These are phyloP conservation scores for Ramularia collo-cygni DNA, from an alignment of 2,329 filamentous ascomycete species.

Conservation along the genomic window DNA sequence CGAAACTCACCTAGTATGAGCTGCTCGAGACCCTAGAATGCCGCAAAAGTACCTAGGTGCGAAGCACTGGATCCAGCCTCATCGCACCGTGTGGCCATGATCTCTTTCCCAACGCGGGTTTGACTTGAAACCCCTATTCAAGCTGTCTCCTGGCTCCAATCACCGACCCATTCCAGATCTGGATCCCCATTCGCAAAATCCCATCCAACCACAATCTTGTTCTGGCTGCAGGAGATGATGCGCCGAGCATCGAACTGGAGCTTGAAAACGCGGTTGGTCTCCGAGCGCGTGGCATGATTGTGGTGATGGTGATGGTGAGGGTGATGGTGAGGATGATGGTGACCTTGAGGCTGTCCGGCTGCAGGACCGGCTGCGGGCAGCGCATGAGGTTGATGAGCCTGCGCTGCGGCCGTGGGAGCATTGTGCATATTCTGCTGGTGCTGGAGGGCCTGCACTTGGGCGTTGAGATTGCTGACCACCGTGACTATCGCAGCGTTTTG, in stretches of 20 bases:
- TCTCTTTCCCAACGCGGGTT: too few relatives aligned
- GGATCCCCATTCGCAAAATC: constrained; percentile 87
- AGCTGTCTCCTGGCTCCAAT: constrained; percentile 28
- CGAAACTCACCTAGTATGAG: too few relatives aligned
- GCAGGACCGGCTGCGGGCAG: constrained; percentile 17
- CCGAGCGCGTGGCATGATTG: constrained; percentile 23
- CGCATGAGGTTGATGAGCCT: constrained; percentile 6
- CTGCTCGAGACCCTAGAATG: too few relatives aligned
- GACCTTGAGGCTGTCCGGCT: constrained; percentile 10
- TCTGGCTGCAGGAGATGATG: constrained; percentile 92
- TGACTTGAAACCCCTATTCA: too few relatives aligned
- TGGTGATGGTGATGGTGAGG: constrained; percentile 20
- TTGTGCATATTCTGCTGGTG: constrained; percentile 5
- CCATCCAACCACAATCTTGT: constrained; percentile 89
- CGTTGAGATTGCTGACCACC: constrained; percentile 12
- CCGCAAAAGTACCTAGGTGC: too few relatives aligned
- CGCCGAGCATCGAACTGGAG: constrained; percentile 89
- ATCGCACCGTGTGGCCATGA: too few relatives aligned
- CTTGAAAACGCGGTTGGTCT: constrained; percentile 73
- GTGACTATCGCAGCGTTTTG: constrained; percentile 14
- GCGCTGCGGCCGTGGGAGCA: constrained; percentile 1
- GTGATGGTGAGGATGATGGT: constrained; percentile 21
- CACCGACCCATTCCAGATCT: constrained; percentile 42
- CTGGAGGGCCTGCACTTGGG: constrained; percentile 14
- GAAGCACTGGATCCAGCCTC: too few relatives aligned